A percentile compares a stretch with the other conserved stretches of the same genome.
Evolutionary conservation across 2,329 filamentous ascomycete genomes (phyloP).

Genomic region (Cordyceps pruinosa): DNA sequence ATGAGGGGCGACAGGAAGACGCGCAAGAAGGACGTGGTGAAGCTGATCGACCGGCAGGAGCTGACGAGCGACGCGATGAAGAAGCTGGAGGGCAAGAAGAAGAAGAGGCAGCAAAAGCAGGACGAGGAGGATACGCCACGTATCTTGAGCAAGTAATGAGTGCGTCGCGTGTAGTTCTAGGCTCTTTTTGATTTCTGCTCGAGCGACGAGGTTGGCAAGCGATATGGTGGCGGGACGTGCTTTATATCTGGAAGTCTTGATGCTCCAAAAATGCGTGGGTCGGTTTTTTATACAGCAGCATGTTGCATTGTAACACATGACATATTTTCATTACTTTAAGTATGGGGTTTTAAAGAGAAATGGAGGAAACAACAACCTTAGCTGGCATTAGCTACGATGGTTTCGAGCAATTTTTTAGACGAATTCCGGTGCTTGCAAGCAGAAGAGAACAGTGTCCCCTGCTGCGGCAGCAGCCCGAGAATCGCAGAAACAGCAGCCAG

Average conservation of each 20-base stretch:
- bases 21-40: slow-evolving; percentile 78
- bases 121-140: slow-evolving; percentile 1
- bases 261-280: background rate
- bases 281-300: background rate
- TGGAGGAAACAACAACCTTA: too few relatives aligned
- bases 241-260: background rate
- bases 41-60: slow-evolving; percentile 69
- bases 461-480: too few relatives aligned
- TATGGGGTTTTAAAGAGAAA: background rate
- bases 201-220: background rate
- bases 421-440: too few relatives aligned
- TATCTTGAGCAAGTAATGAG: background rate
- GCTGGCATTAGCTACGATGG: too few relatives aligned
- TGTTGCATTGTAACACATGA: background rate
- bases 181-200: background rate
- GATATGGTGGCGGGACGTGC: background rate
- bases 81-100: slow-evolving; percentile 40
- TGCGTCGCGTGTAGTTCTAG: background rate
- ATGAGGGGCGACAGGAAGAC: slow-evolving; percentile 68
- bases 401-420: too few relatives aligned
- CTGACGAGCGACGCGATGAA: slow-evolving; percentile 56
- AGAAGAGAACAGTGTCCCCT: too few relatives aligned
- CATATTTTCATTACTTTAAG: background rate
- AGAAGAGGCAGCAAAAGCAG: slow-evolving; percentile 24
- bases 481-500: too few relatives aligned